phyloP scores from a whole-genome alignment of 2,329 filamentous ascomycete species.

The Aspergillus pseudonomiae region DNA sequence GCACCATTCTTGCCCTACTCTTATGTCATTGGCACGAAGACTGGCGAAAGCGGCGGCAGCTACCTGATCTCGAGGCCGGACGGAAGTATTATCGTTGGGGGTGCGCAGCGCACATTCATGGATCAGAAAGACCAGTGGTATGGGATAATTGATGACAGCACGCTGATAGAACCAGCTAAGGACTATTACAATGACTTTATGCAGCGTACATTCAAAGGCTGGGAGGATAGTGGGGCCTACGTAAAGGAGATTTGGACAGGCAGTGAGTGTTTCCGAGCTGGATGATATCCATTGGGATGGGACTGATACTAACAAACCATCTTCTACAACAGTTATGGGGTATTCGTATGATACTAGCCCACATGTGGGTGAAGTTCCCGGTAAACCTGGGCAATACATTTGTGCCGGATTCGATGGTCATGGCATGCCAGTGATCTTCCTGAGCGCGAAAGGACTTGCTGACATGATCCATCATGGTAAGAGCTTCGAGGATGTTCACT shows the following conservation, averaged over 20 bases:
- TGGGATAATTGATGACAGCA: constrained; percentile 49
- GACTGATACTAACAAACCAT: not conserved
- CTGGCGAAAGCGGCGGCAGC: constrained; percentile 52
- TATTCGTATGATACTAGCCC: constrained; percentile 56
- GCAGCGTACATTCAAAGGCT: constrained; percentile 41
- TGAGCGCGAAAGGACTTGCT: constrained; percentile 61
- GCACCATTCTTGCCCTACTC: constrained; percentile 49
- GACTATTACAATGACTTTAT: constrained; percentile 44
- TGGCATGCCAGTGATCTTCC: constrained; percentile 67
- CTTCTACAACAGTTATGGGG: constrained; percentile 50
- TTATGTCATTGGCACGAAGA: constrained; percentile 59
- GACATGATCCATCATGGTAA: constrained; percentile 53
- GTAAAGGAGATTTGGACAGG: constrained; percentile 43
- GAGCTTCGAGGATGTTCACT: constrained; percentile 30
- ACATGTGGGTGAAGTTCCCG: constrained; percentile 56
- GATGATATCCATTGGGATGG: not conserved
- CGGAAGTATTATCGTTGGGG: constrained; percentile 64
- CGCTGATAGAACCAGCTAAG: constrained; percentile 53
- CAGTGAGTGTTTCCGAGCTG: constrained; percentile 22
- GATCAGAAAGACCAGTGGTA: constrained; percentile 47
- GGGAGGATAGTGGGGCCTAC: constrained; percentile 39
- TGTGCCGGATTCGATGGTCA: constrained; percentile 68
- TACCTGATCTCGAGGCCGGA: constrained; percentile 66
- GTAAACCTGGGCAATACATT: constrained; percentile 56
- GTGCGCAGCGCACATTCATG: constrained; percentile 54